A percentile compares a stretch with the other conserved stretches of the same genome.
Conservation (phyloP, 140 eudicot species). For the Stevia rebaudiana region DNA sequence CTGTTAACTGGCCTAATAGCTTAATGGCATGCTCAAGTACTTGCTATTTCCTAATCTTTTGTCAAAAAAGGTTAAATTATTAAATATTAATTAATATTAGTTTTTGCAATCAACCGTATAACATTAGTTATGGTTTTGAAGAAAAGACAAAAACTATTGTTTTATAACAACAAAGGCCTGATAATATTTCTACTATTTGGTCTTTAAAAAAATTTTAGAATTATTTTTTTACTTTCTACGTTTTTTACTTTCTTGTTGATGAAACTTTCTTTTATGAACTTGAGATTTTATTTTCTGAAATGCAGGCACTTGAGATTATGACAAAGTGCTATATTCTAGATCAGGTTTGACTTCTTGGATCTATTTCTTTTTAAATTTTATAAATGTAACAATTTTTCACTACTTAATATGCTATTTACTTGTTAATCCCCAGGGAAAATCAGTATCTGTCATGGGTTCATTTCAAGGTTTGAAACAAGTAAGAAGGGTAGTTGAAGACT, state of each 20-base stretch:
- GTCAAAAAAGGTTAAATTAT: neutral
- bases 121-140: neutral
- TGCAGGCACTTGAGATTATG: slow-evolving; percentile 97
- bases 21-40: neutral
- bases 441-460: slow-evolving; percentile 96
- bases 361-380: neutral
- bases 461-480: slow-evolving; percentile 93
- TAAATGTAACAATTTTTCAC: neutral
- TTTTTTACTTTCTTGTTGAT: neutral
- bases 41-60: neutral
- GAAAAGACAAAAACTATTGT: neutral
- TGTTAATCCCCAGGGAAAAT: slow-evolving; percentile 57
- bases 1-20: neutral
- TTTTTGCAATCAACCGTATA: neutral
- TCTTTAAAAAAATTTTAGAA: no score
- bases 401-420: neutral
- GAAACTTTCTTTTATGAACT: neutral
- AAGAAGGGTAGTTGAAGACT: slow-evolving; percentile 81
- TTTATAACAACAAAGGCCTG: neutral
- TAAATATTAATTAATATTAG: neutral
- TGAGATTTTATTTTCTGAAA: slow-evolving; percentile 20
- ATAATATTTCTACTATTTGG: no score
- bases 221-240: no score
- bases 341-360: slow-evolving; percentile 46
- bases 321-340: slow-evolving; percentile 87